phyloP scores from a whole-genome alignment of 2,329 filamentous ascomycete genomes.

The Epichloe typhina region DNA sequence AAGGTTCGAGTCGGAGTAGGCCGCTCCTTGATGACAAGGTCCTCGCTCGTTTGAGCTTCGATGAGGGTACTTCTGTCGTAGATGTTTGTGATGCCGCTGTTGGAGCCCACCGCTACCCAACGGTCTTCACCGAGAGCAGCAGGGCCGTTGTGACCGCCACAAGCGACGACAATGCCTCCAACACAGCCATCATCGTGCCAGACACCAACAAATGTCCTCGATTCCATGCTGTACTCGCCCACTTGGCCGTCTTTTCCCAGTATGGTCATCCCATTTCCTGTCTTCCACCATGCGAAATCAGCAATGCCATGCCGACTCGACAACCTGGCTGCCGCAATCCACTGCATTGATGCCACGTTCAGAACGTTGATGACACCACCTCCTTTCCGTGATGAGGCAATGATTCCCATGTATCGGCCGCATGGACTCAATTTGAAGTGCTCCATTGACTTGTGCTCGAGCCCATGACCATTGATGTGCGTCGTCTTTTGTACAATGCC shows the following conservation, averaged over 20 bases:
- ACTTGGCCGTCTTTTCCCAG: conserved; percentile 79
- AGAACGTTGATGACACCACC: conserved; percentile 82
- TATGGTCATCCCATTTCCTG: conserved; percentile 69
- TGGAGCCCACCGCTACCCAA: conserved; percentile 81
- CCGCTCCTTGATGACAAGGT: conserved; percentile 43
- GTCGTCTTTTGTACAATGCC: conserved; percentile 74
- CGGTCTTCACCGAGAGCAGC: conserved; percentile 58
- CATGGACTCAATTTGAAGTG: conserved; percentile 77
- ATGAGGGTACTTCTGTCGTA: conserved; percentile 69
- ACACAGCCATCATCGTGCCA: conserved; percentile 89
- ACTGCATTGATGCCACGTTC: conserved; percentile 68
- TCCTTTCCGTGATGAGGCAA: conserved; percentile 69
- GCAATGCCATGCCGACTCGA: conserved; percentile 74
- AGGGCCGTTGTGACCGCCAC: conserved; percentile 58
- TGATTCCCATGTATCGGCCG: conserved; percentile 72
- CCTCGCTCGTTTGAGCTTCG: conserved; percentile 21
- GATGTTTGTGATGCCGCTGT: conserved; percentile 79
- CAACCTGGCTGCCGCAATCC: conserved; percentile 70
- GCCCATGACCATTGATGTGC: conserved; percentile 58
- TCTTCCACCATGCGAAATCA: conserved; percentile 87
- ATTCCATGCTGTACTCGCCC: conserved; percentile 69
- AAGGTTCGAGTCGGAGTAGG: conserved; percentile 63
- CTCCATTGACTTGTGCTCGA: conserved; percentile 86
- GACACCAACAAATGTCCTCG: conserved; percentile 57
- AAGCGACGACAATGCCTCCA: conserved; percentile 66